Percentiles rank a stretch among this genome's conserved stretches.
Conservation (phyloP, 345 rosid species). For the Stellera chamaejasme region DNA sequence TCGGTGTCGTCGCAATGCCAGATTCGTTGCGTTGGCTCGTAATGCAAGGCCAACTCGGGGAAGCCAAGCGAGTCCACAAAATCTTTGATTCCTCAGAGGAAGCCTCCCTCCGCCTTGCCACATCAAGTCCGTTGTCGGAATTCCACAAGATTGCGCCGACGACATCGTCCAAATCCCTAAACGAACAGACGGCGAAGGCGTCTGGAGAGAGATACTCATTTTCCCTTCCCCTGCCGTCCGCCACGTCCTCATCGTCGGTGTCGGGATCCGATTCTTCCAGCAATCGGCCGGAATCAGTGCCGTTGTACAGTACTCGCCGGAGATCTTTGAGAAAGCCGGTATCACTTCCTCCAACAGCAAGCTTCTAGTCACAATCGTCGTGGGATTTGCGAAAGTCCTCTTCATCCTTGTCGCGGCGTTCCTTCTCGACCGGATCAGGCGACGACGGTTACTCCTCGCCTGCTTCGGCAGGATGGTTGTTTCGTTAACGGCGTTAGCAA, state of each 20-base stretch:
- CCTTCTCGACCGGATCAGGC: constrained; percentile 8
- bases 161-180: constrained; percentile 6
- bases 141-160: constrained; percentile 3
- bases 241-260: constrained; percentile 8
- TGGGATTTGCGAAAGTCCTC: constrained; percentile 11
- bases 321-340: constrained; percentile 12
- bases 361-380: constrained; percentile 10
- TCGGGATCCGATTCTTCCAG: constrained; percentile 12
- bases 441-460: constrained; percentile 12
- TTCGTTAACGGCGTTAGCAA: constrained; percentile 1
- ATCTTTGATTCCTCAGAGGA: constrained; percentile 2
- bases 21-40: constrained; percentile 16
- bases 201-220: constrained; percentile 7
- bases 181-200: constrained; percentile 5
- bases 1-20: constrained; percentile 11
- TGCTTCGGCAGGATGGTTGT: constrained; percentile 11
- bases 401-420: constrained; percentile 15
- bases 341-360: constrained; percentile 2
- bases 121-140: constrained; percentile 13
- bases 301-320: too few relatives aligned
- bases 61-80: constrained; percentile 13
- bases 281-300: not conserved
- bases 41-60: constrained; percentile 12
- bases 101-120: constrained; percentile 7
- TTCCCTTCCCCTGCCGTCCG: constrained; percentile 11